Evolutionary conservation across 2,329 filamentous ascomycete genomes (phyloP).

Genomic region (Xylariaceae sp.): DNA sequence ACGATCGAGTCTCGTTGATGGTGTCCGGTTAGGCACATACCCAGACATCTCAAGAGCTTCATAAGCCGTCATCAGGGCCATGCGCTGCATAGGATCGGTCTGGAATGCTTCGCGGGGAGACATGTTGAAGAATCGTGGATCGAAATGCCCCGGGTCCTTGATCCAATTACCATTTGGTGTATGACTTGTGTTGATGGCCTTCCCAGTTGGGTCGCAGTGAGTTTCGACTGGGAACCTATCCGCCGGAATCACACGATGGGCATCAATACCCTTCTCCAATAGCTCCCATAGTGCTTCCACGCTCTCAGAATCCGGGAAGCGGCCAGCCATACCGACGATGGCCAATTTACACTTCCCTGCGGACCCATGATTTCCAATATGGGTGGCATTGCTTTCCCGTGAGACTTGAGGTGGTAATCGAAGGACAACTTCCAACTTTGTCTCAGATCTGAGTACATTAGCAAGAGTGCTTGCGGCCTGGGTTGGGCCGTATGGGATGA

Average conservation of each 20-base stretch:
- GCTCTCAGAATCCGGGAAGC: constrained; percentile 76
- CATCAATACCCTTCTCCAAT: constrained; percentile 75
- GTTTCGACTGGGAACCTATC: constrained; percentile 77
- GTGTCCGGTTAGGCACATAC: constrained; percentile 75
- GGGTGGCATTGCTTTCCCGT: constrained; percentile 43
- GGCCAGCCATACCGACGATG: constrained; percentile 82
- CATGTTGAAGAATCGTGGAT: constrained; percentile 89
- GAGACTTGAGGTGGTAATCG: constrained; percentile 46
- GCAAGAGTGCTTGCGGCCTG: constrained; percentile 56
- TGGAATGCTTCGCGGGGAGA: constrained; percentile 80
- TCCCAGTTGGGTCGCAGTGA: constrained; percentile 75
- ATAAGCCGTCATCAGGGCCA: constrained; percentile 78
- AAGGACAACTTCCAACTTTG: constrained; percentile 52
- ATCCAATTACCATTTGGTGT: constrained; percentile 79
- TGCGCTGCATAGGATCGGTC: constrained; percentile 81
- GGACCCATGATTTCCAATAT: constrained; percentile 56
- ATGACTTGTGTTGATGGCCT: constrained; percentile 77
- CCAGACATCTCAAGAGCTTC: constrained; percentile 84
- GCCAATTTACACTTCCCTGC: constrained; percentile 72
- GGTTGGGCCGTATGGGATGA: constrained; percentile 59
- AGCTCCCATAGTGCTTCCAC: constrained; percentile 78
- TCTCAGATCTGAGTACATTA: constrained; percentile 50
- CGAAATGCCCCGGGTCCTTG: constrained; percentile 77
- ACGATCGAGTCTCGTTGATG: constrained; percentile 66
- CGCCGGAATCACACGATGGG: constrained; percentile 70